These are phyloP conservation scores for Aspergillus ustus DNA, from an alignment of 2,329 filamentous ascomycete genomes.

Conservation along the genomic window DNA sequence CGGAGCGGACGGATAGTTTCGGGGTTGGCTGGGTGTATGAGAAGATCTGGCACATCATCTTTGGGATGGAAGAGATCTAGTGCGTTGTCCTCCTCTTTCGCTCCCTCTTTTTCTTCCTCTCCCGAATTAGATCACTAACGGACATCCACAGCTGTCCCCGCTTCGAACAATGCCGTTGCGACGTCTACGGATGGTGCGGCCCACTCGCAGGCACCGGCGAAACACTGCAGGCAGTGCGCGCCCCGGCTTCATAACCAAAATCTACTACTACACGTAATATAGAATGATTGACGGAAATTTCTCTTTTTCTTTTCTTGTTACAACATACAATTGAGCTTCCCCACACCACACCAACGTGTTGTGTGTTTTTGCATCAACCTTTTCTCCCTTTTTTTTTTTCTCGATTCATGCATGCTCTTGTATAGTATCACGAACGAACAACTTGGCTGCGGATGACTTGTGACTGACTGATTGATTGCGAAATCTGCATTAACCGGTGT, in stretches of 20 bases:
- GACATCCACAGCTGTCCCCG: slow-evolving; percentile 29
- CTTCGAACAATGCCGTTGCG: slow-evolving; percentile 36
- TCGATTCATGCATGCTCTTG: background rate
- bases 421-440: background rate
- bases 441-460: background rate
- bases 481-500: slow-evolving; percentile 3
- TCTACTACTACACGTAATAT: slow-evolving; percentile 11
- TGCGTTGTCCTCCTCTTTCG: slow-evolving; percentile 18
- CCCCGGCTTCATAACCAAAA: slow-evolving; percentile 10
- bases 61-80: slow-evolving; percentile 35
- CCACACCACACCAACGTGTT: background rate
- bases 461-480: background rate
- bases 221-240: slow-evolving; percentile 31
- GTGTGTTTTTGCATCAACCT: background rate
- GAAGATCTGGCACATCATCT: slow-evolving; percentile 41
- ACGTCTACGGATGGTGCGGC: slow-evolving; percentile 37
- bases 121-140: background rate
- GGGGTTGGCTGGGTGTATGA: slow-evolving; percentile 38
- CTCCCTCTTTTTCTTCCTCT: background rate
- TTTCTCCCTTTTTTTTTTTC: background rate
- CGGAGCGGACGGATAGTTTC: slow-evolving; percentile 35
- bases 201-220: slow-evolving; percentile 32
- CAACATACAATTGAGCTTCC: too few relatives aligned
- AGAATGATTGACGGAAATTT: slow-evolving; percentile 10
- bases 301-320: background rate